phyloP scores from a whole-genome alignment of 2,329 filamentous ascomycete genomes.

The Boeremia exigua region DNA sequence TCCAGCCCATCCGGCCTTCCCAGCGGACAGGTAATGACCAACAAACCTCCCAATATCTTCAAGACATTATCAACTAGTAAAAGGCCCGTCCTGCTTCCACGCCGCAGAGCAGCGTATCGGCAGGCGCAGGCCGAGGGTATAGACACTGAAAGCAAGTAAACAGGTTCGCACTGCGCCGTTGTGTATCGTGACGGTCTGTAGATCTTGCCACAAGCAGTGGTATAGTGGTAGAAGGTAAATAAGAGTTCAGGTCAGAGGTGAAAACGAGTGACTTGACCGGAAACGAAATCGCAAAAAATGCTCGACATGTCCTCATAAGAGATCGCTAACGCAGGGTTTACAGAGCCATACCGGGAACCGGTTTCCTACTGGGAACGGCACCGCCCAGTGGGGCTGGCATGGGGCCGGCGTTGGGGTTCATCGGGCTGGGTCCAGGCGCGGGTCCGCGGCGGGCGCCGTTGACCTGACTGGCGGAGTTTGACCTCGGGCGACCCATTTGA shows the following conservation, averaged over 20 bases:
- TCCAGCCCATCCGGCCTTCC: conserved; percentile 26
- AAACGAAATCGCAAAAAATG: conserved; percentile 23
- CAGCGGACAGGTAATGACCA: conserved; percentile 24
- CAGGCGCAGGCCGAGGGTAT: conserved; percentile 22
- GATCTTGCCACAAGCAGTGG: conserved; percentile 6
- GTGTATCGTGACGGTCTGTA: neutral
- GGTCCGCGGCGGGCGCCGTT: conserved; percentile 34
- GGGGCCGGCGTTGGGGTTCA: conserved; percentile 29
- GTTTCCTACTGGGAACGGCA: conserved; percentile 52
- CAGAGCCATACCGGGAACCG: conserved; percentile 55
- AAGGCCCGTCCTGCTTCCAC: conserved; percentile 3
- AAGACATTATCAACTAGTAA: conserved; percentile 34
- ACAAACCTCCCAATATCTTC: conserved; percentile 29
- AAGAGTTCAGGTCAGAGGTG: conserved; percentile 17
- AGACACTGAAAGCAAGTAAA: conserved; percentile 25
- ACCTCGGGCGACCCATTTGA: conserved; percentile 43
- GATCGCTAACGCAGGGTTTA: conserved; percentile 24
- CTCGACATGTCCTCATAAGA: conserved; percentile 32
- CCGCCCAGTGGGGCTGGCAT: conserved; percentile 6
- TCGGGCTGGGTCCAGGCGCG: conserved; percentile 46
- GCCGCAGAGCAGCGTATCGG: neutral
- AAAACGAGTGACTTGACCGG: conserved; percentile 7
- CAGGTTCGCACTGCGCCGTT: neutral
- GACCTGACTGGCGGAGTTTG: conserved; percentile 47
- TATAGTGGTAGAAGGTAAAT: conserved; percentile 18